Conservation (phyloP, 2,329 filamentous ascomycete genomes). For the Stagonosporopsis chrysanthemi region DNA sequence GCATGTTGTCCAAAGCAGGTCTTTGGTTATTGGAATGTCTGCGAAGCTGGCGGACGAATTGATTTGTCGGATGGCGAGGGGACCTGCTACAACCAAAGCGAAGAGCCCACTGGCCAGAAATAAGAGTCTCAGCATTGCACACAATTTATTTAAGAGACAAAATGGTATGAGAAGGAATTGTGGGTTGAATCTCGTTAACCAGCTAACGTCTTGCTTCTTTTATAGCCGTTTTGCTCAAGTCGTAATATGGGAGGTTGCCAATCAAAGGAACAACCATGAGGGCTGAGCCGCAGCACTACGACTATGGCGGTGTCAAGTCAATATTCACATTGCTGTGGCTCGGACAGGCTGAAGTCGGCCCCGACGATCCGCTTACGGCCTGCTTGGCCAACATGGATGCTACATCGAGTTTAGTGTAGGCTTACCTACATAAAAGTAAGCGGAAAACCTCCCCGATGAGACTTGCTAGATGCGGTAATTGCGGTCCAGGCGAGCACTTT, state of each 20-base stretch:
- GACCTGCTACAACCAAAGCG: background rate
- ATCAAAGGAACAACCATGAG: background rate
- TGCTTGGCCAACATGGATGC: background rate
- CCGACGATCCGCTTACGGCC: background rate
- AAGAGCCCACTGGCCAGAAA: background rate
- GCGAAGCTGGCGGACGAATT: background rate
- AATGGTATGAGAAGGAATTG: background rate
- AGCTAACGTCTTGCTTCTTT: background rate
- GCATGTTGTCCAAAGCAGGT: constrained; percentile 16
- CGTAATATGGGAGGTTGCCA: background rate
- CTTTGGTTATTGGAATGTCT: background rate
- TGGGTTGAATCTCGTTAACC: background rate
- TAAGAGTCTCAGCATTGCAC: background rate
- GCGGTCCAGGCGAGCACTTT: no score
- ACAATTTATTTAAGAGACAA: background rate
- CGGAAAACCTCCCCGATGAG: background rate
- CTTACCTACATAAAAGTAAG: background rate
- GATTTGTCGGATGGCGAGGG: background rate
- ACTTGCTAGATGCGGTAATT: no score
- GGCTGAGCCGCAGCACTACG: background rate
- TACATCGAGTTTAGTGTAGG: background rate
- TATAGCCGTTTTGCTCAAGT: background rate
- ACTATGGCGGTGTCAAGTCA: background rate
- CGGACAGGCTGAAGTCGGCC: background rate
- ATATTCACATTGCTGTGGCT: background rate